These are phyloP conservation scores for Solanum hybrid DNA, from an alignment of 305 asterid species.

Conservation along the genomic window DNA sequence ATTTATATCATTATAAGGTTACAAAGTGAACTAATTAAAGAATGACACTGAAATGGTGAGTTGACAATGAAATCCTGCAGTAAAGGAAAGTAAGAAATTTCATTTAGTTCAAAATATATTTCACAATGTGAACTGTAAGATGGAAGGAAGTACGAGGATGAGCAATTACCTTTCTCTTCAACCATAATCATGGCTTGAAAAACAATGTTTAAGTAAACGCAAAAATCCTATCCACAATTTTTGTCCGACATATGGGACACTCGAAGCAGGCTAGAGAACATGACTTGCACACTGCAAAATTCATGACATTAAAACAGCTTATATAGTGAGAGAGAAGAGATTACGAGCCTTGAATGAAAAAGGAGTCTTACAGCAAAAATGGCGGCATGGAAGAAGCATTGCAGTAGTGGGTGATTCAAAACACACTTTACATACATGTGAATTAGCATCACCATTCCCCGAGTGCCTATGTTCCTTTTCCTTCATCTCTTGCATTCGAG, in stretches of 20 bases:
- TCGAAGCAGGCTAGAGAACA: constrained; percentile 95
- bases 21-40: constrained; percentile 5
- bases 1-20: constrained; percentile 1
- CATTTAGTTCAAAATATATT: not conserved
- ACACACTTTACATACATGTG: constrained; percentile 92
- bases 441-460: constrained; percentile 78
- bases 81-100: constrained; percentile 4
- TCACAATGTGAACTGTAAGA: not conserved
- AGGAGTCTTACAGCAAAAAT: constrained; percentile 76
- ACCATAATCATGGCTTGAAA: constrained; percentile 15
- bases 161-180: not conserved
- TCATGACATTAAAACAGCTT: not conserved
- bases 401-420: constrained; percentile 88
- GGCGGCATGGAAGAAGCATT: constrained; percentile 95
- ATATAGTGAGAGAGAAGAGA: not conserved
- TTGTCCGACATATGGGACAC: constrained; percentile 94
- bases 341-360: not conserved
- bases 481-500: constrained; percentile 98
- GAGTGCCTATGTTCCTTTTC: constrained; percentile 68
- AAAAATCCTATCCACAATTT: constrained; percentile 83
- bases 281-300: constrained; percentile 84
- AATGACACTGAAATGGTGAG: not conserved
- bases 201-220: constrained; percentile 55
- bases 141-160: not conserved
- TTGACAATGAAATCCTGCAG: constrained; percentile 5